These are phyloP conservation scores for Quercus cerris DNA, from an alignment of 306 rosid species.

Conservation along the genomic window DNA sequence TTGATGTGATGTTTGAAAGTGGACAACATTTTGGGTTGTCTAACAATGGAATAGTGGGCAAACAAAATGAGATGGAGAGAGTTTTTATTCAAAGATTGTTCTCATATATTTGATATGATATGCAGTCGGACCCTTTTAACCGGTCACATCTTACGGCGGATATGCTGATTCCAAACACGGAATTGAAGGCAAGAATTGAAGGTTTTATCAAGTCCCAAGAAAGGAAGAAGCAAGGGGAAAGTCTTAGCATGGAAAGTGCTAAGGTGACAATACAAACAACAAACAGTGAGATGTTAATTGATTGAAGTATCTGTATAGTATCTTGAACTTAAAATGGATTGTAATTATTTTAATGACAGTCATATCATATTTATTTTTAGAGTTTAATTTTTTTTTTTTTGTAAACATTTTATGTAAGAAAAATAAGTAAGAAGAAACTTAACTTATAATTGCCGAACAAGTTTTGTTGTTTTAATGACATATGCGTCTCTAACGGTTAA, in stretches of 20 bases:
- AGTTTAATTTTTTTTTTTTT: background rate
- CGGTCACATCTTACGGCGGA: slow-evolving; percentile 91
- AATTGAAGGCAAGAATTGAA: slow-evolving; percentile 67
- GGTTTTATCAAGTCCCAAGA: slow-evolving; percentile 76
- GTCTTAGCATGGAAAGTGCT: slow-evolving; percentile 43
- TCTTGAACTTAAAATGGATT: background rate
- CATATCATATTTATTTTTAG: background rate
- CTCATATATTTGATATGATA: slow-evolving; percentile 17
- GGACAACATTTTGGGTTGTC: too few relatives aligned
- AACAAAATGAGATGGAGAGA: too few relatives aligned
- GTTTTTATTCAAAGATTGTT: background rate
- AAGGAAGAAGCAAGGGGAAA: slow-evolving; percentile 56
- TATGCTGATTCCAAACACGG: slow-evolving; percentile 75
- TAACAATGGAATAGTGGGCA: too few relatives aligned
- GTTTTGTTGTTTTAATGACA: too few relatives aligned
- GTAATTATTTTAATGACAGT: background rate
- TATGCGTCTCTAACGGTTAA: too few relatives aligned
- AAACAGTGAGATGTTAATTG: slow-evolving; percentile 77
- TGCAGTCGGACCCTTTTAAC: slow-evolving; percentile 95
- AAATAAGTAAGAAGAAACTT: background rate
- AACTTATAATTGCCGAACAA: background rate
- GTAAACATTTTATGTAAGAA: background rate
- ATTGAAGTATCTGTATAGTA: slow-evolving; percentile 33
- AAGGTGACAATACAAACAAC: slow-evolving; percentile 80
- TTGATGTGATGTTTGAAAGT: too few relatives aligned